A percentile compares a stretch with the other conserved stretches of the same genome.
These are phyloP conservation scores for Claviceps purpurea DNA, from an alignment of 2,329 filamentous ascomycete species.

Conservation along the genomic window DNA sequence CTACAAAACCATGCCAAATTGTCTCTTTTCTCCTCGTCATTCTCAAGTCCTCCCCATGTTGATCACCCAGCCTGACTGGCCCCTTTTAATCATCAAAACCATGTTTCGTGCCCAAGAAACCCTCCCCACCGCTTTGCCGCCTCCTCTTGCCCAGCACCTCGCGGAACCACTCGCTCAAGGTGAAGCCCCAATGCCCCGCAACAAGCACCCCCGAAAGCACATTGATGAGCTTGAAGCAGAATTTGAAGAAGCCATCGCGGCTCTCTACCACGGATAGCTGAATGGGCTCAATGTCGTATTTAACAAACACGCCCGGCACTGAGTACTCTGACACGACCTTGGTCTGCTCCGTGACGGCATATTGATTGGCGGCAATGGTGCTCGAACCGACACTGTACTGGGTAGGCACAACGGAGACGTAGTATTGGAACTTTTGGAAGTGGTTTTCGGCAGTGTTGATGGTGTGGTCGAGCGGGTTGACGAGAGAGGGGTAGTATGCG, in stretches of 20 bases:
- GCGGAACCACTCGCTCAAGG: slow-evolving; percentile 62
- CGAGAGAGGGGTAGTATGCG: slow-evolving; percentile 85
- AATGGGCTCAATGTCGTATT: slow-evolving; percentile 97
- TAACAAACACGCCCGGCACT: slow-evolving; percentile 90
- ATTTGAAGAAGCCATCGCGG: slow-evolving; percentile 57
- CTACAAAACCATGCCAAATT: neutral
- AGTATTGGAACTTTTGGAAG: slow-evolving; percentile 98
- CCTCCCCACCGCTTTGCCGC: slow-evolving; percentile 30
- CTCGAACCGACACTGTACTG: slow-evolving; percentile 62
- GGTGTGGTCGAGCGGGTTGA: slow-evolving; percentile 89
- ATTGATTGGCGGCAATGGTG: slow-evolving; percentile 87
- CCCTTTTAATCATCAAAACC: slow-evolving; percentile 14
- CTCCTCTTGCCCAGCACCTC: slow-evolving; percentile 39
- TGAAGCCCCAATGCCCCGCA: slow-evolving; percentile 85
- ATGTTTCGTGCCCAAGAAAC: slow-evolving; percentile 36
- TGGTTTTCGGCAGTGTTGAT: slow-evolving; percentile 59
- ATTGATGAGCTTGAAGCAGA: slow-evolving; percentile 77
- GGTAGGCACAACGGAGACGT: slow-evolving; percentile 86
- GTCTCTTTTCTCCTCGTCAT: neutral
- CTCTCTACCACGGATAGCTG: slow-evolving; percentile 74
- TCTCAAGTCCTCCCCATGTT: neutral
- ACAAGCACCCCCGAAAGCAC: slow-evolving; percentile 84
- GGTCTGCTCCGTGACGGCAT: slow-evolving; percentile 86
- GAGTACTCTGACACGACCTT: slow-evolving; percentile 52
- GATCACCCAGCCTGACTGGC: neutral